Conservation (phyloP, 2,329 filamentous ascomycete species). For the Onygenales sp. region DNA sequence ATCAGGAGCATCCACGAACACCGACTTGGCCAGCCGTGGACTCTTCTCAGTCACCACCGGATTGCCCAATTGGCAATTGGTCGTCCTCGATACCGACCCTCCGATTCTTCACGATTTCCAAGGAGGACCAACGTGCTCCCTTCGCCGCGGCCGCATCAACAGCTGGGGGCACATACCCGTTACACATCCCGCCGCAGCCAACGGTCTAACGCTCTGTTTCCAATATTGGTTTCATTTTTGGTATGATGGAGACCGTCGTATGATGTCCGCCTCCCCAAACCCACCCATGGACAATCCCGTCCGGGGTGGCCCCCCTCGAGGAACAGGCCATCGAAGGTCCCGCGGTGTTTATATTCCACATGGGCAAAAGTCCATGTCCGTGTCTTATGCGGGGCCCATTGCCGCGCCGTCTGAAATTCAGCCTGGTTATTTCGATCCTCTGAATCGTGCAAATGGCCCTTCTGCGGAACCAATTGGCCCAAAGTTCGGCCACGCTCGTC, state of each 20-base stretch:
- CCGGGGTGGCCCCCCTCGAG: slow-evolving; percentile 8
- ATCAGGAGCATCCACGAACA: too few species aligned
- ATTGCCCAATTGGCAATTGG: too few species aligned
- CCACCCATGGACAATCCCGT: slow-evolving; percentile 10
- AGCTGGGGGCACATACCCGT: not conserved
- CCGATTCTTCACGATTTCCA: too few species aligned
- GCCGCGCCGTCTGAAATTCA: not conserved
- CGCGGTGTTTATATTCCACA: not conserved
- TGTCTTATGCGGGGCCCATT: not conserved
- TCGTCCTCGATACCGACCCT: too few species aligned
- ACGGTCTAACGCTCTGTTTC: not conserved
- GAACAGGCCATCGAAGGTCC: slow-evolving; percentile 3
- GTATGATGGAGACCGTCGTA: slow-evolving; percentile 8
- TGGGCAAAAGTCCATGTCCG: not conserved
- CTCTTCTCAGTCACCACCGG: too few species aligned
- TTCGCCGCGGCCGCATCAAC: not conserved
- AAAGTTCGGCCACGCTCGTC: not conserved
- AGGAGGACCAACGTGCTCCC: too few species aligned
- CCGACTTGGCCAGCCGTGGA: too few species aligned
- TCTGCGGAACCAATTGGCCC: not conserved
- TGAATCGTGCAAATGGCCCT: not conserved
- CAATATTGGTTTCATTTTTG: not conserved
- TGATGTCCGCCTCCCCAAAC: slow-evolving; percentile 8
- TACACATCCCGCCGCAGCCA: not conserved
- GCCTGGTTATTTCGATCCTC: not conserved